Conservation (phyloP, 179 eudicot genomes). For the Actinidia chinensis region DNA sequence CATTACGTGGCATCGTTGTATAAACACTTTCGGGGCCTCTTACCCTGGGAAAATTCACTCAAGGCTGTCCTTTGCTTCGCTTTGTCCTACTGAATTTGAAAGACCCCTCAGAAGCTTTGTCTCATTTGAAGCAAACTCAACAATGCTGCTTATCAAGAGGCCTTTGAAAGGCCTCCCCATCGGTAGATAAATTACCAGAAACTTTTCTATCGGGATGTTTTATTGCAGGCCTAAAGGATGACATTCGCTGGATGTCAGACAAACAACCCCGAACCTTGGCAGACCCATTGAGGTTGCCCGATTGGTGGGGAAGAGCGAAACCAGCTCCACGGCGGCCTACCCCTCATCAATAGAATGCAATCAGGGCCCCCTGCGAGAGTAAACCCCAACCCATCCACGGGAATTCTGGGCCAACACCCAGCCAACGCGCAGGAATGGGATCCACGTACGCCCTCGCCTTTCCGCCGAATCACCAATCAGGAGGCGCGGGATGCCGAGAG, state of each 20-base stretch:
- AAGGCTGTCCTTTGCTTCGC: background rate
- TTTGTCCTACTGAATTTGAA: background rate
- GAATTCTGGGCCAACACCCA: slow-evolving; percentile 13
- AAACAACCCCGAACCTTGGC: background rate
- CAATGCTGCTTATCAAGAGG: background rate
- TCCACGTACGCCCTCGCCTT: background rate
- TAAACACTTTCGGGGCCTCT: background rate
- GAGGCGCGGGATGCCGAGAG: too few relatives aligned
- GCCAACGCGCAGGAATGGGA: background rate
- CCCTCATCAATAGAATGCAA: background rate
- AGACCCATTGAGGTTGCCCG: background rate
- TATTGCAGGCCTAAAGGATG: background rate
- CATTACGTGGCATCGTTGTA: slow-evolving; percentile 6
- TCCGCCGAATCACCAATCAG: background rate
- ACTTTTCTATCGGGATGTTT: background rate
- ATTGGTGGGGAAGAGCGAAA: background rate
- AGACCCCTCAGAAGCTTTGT: background rate
- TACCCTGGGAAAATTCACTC: background rate
- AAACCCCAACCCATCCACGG: background rate
- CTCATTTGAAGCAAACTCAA: background rate
- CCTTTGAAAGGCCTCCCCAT: background rate
- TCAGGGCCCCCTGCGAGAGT: background rate
- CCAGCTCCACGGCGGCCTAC: background rate
- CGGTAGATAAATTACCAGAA: background rate
- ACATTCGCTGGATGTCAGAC: background rate